Percentiles rank a stretch among this genome's conserved stretches.
Evolutionary conservation across 2,329 filamentous ascomycete genomes (phyloP).

Genomic region (Fusarium albosuccineum): DNA sequence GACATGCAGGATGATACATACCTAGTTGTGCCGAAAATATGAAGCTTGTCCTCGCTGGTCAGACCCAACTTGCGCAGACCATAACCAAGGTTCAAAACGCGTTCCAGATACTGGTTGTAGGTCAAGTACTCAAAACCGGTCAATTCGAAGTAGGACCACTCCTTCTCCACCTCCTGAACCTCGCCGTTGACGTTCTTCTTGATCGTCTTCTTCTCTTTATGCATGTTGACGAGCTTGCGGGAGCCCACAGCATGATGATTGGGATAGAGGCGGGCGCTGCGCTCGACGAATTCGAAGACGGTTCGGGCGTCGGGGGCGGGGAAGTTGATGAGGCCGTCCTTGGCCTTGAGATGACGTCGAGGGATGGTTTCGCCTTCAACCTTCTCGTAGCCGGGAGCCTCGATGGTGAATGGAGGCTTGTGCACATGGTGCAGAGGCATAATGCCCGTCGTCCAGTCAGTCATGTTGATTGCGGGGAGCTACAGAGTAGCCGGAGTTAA

Average conservation of each 20-base stretch:
- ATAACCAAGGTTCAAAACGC: slow-evolving; percentile 76
- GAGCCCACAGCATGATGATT: slow-evolving; percentile 76
- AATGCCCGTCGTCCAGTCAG: slow-evolving; percentile 57
- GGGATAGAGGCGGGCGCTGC: slow-evolving; percentile 73
- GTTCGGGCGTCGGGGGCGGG: slow-evolving; percentile 80
- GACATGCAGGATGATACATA: slow-evolving; percentile 52
- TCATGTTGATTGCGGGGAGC: slow-evolving; percentile 37
- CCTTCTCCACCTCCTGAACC: slow-evolving; percentile 84
- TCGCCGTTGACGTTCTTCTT: slow-evolving; percentile 89
- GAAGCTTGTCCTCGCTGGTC: slow-evolving; percentile 74
- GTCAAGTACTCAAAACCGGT: slow-evolving; percentile 81
- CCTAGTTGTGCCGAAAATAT: slow-evolving; percentile 89
- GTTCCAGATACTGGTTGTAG: slow-evolving; percentile 82
- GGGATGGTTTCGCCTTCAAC: slow-evolving; percentile 87
- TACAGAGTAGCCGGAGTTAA: slow-evolving; percentile 25
- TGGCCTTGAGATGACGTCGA: slow-evolving; percentile 78
- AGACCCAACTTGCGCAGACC: slow-evolving; percentile 83
- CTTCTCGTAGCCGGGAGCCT: slow-evolving; percentile 75
- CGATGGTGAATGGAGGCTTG: slow-evolving; percentile 80
- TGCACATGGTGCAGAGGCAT: slow-evolving; percentile 71
- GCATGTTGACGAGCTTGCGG: slow-evolving; percentile 80
- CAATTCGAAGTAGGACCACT: slow-evolving; percentile 92
- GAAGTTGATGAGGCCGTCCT: slow-evolving; percentile 75
- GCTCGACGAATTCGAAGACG: slow-evolving; percentile 81
- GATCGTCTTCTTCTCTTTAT: slow-evolving; percentile 88